Percentiles rank a stretch among this genome's conserved stretches.
phyloP scores from a whole-genome alignment of 257 asterid species.

The Fraxinus americana region DNA sequence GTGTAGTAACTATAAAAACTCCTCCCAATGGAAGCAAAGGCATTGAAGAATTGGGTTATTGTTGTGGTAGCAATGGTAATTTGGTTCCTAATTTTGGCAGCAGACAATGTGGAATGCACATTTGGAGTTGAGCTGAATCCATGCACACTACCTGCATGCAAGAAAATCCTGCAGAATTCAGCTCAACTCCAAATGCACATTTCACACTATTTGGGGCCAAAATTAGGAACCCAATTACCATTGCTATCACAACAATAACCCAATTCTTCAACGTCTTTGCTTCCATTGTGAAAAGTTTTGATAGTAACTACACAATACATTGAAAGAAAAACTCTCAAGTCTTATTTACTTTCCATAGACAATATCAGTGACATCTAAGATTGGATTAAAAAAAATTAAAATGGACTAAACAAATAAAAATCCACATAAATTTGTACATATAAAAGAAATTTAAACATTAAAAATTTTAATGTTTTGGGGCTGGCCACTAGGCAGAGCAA shows the following conservation, averaged over 20 bases:
- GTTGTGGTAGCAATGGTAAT: conserved; percentile 9
- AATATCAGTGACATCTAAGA: too few relatives aligned
- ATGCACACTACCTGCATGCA: conserved; percentile 35
- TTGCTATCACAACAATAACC: conserved; percentile 2
- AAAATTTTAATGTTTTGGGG: too few relatives aligned
- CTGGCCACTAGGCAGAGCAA: too few relatives aligned
- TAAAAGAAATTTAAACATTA: too few relatives aligned
- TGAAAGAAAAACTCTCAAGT: too few relatives aligned
- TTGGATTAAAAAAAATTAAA: too few relatives aligned
- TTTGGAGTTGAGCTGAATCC: conserved; percentile 30
- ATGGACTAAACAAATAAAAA: too few relatives aligned
- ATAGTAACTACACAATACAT: too few relatives aligned
- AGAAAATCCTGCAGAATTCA: conserved; percentile 25
- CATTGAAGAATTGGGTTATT: background rate
- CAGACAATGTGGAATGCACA: conserved; percentile 23
- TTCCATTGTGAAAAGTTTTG: background rate
- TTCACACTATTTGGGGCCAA: conserved; percentile 23
- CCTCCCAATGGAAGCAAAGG: background rate
- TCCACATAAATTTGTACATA: too few relatives aligned
- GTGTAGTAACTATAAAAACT: too few relatives aligned
- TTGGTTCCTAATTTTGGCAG: conserved; percentile 21
- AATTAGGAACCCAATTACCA: conserved; percentile 21
- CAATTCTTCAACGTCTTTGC: background rate
- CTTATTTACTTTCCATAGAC: too few relatives aligned
- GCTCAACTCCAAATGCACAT: conserved; percentile 24